A percentile compares a stretch with the other conserved stretches of the same genome.
Conservation (phyloP, 805 yeast species). For the Candida coquimbonensis region DNA sequence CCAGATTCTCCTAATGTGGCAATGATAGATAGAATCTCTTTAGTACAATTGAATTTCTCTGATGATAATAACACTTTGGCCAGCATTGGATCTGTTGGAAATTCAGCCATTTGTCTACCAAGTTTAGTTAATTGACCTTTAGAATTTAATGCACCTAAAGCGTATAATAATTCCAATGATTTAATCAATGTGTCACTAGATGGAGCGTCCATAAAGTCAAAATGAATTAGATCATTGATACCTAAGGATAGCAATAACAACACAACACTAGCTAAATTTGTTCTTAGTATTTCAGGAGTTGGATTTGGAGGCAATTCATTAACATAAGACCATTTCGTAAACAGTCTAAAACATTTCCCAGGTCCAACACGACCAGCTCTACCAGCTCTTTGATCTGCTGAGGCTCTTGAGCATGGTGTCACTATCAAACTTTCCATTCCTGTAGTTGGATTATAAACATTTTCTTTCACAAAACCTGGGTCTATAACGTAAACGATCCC, state of each 20-base stretch:
- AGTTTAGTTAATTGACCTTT: constrained; percentile 69
- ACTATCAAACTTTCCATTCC: constrained; percentile 87
- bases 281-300: constrained; percentile 87
- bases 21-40: constrained; percentile 65
- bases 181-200: constrained; percentile 62
- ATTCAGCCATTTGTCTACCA: constrained; percentile 84
- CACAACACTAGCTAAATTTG: constrained; percentile 71
- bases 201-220: constrained; percentile 92
- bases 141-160: constrained; percentile 79
- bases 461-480: constrained; percentile 91
- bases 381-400: constrained; percentile 95
- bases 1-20: constrained; percentile 81
- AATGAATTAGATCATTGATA: constrained; percentile 68
- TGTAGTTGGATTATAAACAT: constrained; percentile 76
- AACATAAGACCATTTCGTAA: constrained; percentile 74
- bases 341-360: constrained; percentile 87
- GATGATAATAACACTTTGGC: constrained; percentile 70
- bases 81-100: constrained; percentile 88
- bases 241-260: constrained; percentile 77
- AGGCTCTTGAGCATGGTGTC: constrained; percentile 87
- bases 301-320: constrained; percentile 75
- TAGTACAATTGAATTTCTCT: constrained; percentile 50
- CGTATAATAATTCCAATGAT: constrained; percentile 75
- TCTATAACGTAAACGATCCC: constrained; percentile 94
- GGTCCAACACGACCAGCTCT: constrained; percentile 98